Evolutionary conservation across 2,329 filamentous ascomycete species (phyloP).

Genomic region (Ceratocystis eucalypticola): DNA sequence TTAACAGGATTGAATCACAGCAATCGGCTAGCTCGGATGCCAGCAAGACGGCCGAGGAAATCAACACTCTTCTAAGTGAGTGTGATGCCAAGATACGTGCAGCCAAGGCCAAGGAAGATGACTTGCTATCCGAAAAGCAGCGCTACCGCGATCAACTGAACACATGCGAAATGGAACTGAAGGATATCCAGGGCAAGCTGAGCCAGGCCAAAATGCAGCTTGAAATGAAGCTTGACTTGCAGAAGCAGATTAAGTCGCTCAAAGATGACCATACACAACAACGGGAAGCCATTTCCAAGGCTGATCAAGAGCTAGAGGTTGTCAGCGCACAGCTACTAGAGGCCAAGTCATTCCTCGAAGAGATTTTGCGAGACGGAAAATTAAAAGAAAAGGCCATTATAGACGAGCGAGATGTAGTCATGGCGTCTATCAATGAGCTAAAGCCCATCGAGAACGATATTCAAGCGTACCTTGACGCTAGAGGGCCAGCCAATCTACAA

Average conservation of each 20-base stretch:
- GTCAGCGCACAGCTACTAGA: conserved; percentile 64
- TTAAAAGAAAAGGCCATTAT: conserved; percentile 59
- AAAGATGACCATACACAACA: conserved; percentile 55
- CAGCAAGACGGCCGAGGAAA: conserved; percentile 54
- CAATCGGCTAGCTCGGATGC: conserved; percentile 43
- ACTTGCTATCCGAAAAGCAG: conserved; percentile 57
- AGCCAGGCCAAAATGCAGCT: conserved; percentile 58
- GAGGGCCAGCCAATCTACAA: conserved; percentile 57
- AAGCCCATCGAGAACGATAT: conserved; percentile 65
- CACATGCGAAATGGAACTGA: conserved; percentile 60
- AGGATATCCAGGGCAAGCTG: conserved; percentile 61
- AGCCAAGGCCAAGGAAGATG: conserved; percentile 49
- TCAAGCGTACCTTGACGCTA: conserved; percentile 60
- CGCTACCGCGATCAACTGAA: conserved; percentile 54
- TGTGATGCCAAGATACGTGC: conserved; percentile 53
- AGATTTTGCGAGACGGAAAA: conserved; percentile 57
- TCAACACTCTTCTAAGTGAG: conserved; percentile 60
- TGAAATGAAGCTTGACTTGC: conserved; percentile 63
- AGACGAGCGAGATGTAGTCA: conserved; percentile 56
- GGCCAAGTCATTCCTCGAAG: conserved; percentile 63
- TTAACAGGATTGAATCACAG: conserved; percentile 60
- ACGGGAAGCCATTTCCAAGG: conserved; percentile 52
- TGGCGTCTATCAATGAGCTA: conserved; percentile 63
- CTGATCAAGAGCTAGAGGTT: conserved; percentile 59
- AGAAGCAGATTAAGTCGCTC: conserved; percentile 58